These are phyloP conservation scores for Candida lessepsii DNA, from an alignment of 805 yeast genomes.

Conservation along the genomic window DNA sequence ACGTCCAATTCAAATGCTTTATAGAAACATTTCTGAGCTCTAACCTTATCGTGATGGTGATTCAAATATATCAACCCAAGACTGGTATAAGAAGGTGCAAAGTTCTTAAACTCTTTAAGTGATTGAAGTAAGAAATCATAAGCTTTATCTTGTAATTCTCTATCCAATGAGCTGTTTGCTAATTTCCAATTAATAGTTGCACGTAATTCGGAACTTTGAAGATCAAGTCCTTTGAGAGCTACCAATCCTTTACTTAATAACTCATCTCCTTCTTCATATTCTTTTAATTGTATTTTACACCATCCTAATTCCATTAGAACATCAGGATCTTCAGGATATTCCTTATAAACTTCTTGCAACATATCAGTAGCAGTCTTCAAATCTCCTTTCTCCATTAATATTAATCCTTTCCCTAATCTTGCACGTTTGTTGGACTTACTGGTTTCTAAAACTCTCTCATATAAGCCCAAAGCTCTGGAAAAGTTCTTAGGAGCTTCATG, in stretches of 20 bases:
- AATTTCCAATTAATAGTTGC: slow-evolving; percentile 71
- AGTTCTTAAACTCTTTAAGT: slow-evolving; percentile 59
- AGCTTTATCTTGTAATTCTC: slow-evolving; percentile 29
- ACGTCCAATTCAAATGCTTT: slow-evolving; percentile 87
- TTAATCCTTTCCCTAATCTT: slow-evolving; percentile 76
- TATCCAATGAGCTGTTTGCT: slow-evolving; percentile 57
- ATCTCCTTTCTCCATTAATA: slow-evolving; percentile 64
- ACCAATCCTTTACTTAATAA: slow-evolving; percentile 46
- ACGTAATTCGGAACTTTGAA: slow-evolving; percentile 51
- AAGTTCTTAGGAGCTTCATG: slow-evolving; percentile 90
- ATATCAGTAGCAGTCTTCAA: slow-evolving; percentile 52
- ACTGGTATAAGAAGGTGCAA: slow-evolving; percentile 79
- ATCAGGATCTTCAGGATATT: slow-evolving; percentile 50
- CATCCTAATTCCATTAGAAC: slow-evolving; percentile 75
- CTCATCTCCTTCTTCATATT: slow-evolving; percentile 50
- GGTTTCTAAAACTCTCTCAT: slow-evolving; percentile 53
- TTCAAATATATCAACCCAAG: slow-evolving; percentile 72
- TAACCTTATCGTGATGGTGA: slow-evolving; percentile 52
- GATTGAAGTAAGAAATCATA: slow-evolving; percentile 59
- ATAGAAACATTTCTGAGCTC: slow-evolving; percentile 84
- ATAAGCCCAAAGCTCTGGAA: slow-evolving; percentile 67
- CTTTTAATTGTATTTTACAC: slow-evolving; percentile 62
- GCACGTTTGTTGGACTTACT: slow-evolving; percentile 56
- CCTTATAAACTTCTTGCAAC: slow-evolving; percentile 49
- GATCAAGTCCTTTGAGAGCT: slow-evolving; percentile 48